These are phyloP conservation scores for Mycena alexandri DNA, from an alignment of 768 basidiomycete species.

Conservation along the genomic window DNA sequence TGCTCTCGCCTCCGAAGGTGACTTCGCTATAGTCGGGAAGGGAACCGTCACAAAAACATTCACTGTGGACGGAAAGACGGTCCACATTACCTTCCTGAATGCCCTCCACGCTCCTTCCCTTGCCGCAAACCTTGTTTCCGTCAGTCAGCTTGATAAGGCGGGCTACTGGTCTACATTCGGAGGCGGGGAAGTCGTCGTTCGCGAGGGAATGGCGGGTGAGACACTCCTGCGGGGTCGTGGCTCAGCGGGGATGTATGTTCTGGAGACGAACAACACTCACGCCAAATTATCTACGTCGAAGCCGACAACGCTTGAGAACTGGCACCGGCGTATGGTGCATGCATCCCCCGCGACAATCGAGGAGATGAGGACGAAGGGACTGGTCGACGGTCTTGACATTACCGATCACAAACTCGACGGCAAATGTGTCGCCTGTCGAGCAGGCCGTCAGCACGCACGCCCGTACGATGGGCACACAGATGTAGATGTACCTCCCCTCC, in stretches of 20 bases:
- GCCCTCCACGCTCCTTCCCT: slow-evolving; percentile 45
- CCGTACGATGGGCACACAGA: slow-evolving; percentile 18
- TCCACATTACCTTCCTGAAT: slow-evolving; percentile 37
- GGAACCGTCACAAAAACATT: slow-evolving; percentile 37
- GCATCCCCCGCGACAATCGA: neutral
- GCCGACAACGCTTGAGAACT: neutral
- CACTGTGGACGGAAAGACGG: slow-evolving; percentile 17
- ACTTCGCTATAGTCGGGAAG: too few species aligned
- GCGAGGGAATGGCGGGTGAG: too few species aligned
- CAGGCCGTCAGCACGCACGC: neutral
- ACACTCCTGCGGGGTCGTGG: too few species aligned
- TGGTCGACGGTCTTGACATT: slow-evolving; percentile 41
- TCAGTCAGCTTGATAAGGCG: slow-evolving; percentile 29
- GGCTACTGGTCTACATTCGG: too few species aligned
- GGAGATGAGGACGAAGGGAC: neutral
- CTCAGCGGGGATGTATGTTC: too few species aligned
- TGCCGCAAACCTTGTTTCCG: slow-evolving; percentile 43
- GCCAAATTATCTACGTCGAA: neutral
- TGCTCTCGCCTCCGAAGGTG: neutral
- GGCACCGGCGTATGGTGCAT: neutral
- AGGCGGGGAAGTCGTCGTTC: too few species aligned
- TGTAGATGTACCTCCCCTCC: slow-evolving; percentile 35
- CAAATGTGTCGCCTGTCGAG: slow-evolving; percentile 38
- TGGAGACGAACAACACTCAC: too few species aligned
- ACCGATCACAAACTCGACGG: too few species aligned